Percentiles rank a stretch among this genome's conserved stretches.
phyloP scores from a whole-genome alignment of 306 rosid species.

The Vigna angularis region DNA sequence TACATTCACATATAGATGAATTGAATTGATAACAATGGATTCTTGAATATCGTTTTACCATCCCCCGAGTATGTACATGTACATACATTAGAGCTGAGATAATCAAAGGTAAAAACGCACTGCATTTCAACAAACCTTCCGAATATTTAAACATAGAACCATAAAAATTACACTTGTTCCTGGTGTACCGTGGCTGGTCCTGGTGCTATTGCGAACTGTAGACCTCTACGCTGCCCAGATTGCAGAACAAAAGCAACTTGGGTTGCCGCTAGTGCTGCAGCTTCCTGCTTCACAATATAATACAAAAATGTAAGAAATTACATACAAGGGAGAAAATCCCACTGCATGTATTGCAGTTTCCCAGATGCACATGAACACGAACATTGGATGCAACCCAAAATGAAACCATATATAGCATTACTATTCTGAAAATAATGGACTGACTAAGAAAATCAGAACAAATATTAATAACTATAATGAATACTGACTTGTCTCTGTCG shows the following conservation, averaged over 20 bases:
- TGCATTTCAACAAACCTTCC: slow-evolving; percentile 45
- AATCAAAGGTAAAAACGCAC: slow-evolving; percentile 41
- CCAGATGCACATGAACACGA: slow-evolving; percentile 7
- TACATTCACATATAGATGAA: slow-evolving; percentile 42
- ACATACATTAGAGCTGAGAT: slow-evolving; percentile 36
- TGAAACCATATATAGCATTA: slow-evolving; percentile 52
- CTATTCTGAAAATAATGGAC: background rate
- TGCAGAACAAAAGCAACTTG: slow-evolving; percentile 96
- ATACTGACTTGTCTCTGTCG: slow-evolving; percentile 89
- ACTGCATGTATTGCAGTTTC: background rate
- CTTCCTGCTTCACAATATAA: slow-evolving; percentile 70
- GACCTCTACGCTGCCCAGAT: slow-evolving; percentile 83
- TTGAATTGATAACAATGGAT: slow-evolving; percentile 32
- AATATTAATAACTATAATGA: slow-evolving; percentile 37
- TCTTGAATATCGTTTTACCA: slow-evolving; percentile 33
- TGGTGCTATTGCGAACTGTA: slow-evolving; percentile 83
- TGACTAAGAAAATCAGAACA: background rate
- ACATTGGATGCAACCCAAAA: slow-evolving; percentile 10
- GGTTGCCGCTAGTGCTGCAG: slow-evolving; percentile 98
- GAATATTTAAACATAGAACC: slow-evolving; percentile 19
- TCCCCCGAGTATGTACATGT: slow-evolving; percentile 30
- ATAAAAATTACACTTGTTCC: slow-evolving; percentile 62
- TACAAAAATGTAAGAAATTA: slow-evolving; percentile 7
- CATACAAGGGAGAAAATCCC: background rate
- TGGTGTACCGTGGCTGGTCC: slow-evolving; percentile 64